Percentiles rank a stretch among this genome's conserved stretches.
phyloP scores from a whole-genome alignment of 495 filamentous ascomycete genomes.

The Penicillium lagena region DNA sequence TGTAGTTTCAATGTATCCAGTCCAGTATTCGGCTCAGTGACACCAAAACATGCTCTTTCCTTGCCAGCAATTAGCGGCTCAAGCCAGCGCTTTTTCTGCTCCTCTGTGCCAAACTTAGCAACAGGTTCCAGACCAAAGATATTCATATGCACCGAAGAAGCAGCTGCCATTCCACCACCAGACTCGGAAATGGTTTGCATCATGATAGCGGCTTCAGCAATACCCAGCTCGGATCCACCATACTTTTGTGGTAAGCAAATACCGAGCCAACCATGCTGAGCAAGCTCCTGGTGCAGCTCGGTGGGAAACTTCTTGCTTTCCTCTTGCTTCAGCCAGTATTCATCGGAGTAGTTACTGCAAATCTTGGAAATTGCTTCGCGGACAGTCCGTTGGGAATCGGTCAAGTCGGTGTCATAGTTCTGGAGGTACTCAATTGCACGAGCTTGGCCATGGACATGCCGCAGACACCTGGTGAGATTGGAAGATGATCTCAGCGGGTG shows the following conservation, averaged over 20 bases:
- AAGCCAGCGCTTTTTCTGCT: constrained; percentile 54
- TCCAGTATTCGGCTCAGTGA: constrained; percentile 61
- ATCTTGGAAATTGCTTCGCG: constrained; percentile 63
- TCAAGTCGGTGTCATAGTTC: constrained; percentile 70
- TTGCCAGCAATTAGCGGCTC: constrained; percentile 62
- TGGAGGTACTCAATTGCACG: constrained; percentile 33
- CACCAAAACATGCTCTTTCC: constrained; percentile 67
- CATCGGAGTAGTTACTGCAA: constrained; percentile 55
- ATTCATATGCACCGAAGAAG: constrained; percentile 69
- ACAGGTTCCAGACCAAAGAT: constrained; percentile 75
- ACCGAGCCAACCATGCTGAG: constrained; percentile 75
- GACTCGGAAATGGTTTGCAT: constrained; percentile 75
- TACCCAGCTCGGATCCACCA: constrained; percentile 67
- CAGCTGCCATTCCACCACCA: constrained; percentile 72
- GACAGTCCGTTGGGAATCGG: constrained; percentile 64
- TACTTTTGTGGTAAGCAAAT: constrained; percentile 68
- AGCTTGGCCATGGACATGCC: background rate
- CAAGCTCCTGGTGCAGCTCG: constrained; percentile 66
- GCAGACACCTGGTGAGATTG: too few species aligned
- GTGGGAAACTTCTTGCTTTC: constrained; percentile 61
- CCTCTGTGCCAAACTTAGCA: constrained; percentile 57
- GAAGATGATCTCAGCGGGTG: too few species aligned
- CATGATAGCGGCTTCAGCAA: constrained; percentile 80
- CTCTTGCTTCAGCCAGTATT: constrained; percentile 68
- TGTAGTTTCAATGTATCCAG: constrained; percentile 65